Base-by-base conservation (phyloP, 208 protist genomes). In the Trypanosoma vivax region DNA sequence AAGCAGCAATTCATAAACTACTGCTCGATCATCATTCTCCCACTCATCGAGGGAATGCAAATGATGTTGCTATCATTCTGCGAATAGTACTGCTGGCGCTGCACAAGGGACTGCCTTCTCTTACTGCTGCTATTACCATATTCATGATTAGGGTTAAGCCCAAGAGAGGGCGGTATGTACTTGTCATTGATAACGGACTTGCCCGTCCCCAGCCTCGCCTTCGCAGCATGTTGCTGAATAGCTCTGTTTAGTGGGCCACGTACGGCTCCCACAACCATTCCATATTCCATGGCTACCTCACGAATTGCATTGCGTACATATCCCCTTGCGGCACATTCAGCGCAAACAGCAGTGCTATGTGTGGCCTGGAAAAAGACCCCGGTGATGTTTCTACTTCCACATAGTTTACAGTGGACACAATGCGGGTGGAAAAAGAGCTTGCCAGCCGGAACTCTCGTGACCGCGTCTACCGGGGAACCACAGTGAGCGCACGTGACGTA, bases 31-130 rank as follows among this genome's bases (percentile, higher is more conserved):
- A 14, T 9, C 14, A 14, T 0, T n/a, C 7, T 31, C 14, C 29
- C 14, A n/a, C 18, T 11, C 16, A 6, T 16, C 3, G 69, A 53
- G 45, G 55, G 35, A n/a, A 43, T 16, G 42, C 67, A 70, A 3
- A 82, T 47, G 48, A 92, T 50, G 46, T 92, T 92, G 43, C 70
- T 70, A 45, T 92, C 85, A 54, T 80, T 92, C 69, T 89, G 81
- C 19, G 85, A 88, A 55, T 88, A 92, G 61, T 90, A 89, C 68
- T 88, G 81, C 48, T 92, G 85, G 5, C 85, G 72, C 51, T 88
- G 71, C 65, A 92, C 79, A 29, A 92, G 63, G 13, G 53, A 61
- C 38, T 84, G 75, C 9, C 56, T 70, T 13, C 72, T 68, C 0
- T 21, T n/a, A 1, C 68, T 61, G 3, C 76, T 89, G 27, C 33